Evolutionary conservation across 768 basidiomycete genomes (phyloP), one percentile per base, ranked within the genome.

Genomic region (Trametes coccinea): DNA sequence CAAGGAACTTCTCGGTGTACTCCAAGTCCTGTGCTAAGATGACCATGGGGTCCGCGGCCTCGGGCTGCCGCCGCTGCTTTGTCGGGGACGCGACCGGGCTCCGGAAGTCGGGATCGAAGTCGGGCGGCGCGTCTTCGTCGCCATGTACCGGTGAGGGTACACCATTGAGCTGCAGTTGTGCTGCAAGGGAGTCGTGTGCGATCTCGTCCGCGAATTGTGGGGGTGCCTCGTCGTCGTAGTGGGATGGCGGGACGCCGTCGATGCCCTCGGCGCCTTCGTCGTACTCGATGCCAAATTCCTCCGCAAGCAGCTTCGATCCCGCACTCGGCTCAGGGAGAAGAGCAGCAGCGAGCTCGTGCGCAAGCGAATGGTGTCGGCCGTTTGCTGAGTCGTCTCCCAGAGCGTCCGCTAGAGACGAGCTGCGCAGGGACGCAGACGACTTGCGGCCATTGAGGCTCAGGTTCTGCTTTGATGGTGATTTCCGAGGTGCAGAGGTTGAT

Each of bases 221-320:
- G 40, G 75, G 72, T 22, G 76, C 73, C 6, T 73, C 64, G 17
- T 71, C 72, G 59, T 75, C 72, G 54, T 73, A 67, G 47, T 39
- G 49, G 31, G 59, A 60, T 49, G 61, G 60, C 65, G 71, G 53
- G 7, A 70, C 72, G 59, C 83, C 84, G 69, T 90, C 92, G 58
- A 89, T 90, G 41, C 89, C 90, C 74, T 92, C 90, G 31, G 89
- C 89, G 47, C 89, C 91, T 71, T 92, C 90, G 63, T 93, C 92
- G 65, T 90, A 93, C 70, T 93, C 92, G 63, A 94, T 88, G 9
- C 92, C 92, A 64, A 94, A 91, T 73, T 94, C 93, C 74, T 93
- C 92, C 11, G 90, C 90, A 5, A 94, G 79, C 34, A 92, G 73
- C 72, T 85, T 88, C 27, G 90, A 92, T 56, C 89, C 85, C 30